Base-by-base conservation (phyloP, 2,329 filamentous ascomycete genomes). In the Phyllosticta ampelicida region DNA sequence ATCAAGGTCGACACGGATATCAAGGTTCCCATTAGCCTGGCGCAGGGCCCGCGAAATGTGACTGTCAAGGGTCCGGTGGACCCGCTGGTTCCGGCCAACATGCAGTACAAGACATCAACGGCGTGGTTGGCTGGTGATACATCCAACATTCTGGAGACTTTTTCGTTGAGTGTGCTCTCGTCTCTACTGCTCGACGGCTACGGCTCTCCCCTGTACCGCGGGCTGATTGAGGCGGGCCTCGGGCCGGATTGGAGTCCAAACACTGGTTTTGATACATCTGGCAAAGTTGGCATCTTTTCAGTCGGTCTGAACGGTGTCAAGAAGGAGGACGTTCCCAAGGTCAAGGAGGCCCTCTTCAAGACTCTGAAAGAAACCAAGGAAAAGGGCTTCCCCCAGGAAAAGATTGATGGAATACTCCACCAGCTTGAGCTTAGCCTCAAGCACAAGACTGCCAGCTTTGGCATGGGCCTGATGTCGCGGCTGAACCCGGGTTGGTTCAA, bases 171-270 rank as follows among this genome's bases (percentile, higher is more conserved):
- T 2, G 79, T 99, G 9, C 75, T 97, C 30, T 89, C 89, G 3
- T 90, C 87, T 1, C 75, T 99, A 16, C 75, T 99, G 9, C 86
- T 95, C 75, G 91, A 96, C 70, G 94, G 94, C 5, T 99, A 97
- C 69, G 92, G 94, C 13, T 96, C 94, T 5, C 94, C 94, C 0
- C 74, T 99, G 58, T 97, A 97, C 71, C 86, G 86, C 61, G 89
- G 87, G 1, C 77, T 99, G 60, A 88, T 99, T 56, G 92, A 97
- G 70, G 84, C 87, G 52, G 91, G 90, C 0, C 80, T 99, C 48
- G 94, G 94, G 20, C 89, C 90, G 0, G 92, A 96, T 66, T 99
- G 90, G 76, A 95, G 90, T 55, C 90, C 94, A 2, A 99, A 99
- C 68, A 89, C 90, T 1, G 94, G 94, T 11, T 95, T 94, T 65